Evolutionary conservation across 139 green algal genomes (phyloP).

Genomic region (Klebsormidium nitens): DNA sequence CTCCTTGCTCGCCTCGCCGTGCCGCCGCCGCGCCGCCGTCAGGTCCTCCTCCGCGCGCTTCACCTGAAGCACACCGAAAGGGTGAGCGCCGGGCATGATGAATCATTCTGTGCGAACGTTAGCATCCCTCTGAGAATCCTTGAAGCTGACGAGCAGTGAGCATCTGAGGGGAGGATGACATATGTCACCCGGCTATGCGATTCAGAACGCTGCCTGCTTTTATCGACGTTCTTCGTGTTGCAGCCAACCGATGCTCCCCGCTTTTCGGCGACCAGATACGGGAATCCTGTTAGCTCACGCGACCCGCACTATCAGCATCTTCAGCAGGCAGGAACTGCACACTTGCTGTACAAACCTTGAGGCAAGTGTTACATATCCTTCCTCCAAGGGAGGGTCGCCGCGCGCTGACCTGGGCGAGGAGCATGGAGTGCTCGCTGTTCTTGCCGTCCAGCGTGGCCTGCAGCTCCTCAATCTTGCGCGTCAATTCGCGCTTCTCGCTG

Average conservation of each 20-base stretch:
- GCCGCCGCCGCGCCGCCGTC: constrained; percentile 37
- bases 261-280: too few relatives aligned
- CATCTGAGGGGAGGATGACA: constrained; percentile 41
- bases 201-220: not conserved
- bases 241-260: too few relatives aligned
- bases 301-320: not conserved
- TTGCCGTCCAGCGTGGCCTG: not conserved
- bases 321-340: too few relatives aligned
- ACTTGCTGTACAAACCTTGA: too few relatives aligned
- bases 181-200: not conserved
- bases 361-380: not conserved
- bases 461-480: constrained; percentile 33
- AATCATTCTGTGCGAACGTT: too few relatives aligned
- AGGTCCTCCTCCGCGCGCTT: constrained; percentile 71
- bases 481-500: constrained; percentile 70
- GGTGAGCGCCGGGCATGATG: too few relatives aligned
- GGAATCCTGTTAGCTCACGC: too few relatives aligned
- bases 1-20: constrained; percentile 31
- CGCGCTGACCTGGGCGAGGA: not conserved
- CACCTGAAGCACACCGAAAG: constrained; percentile 59
- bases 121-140: constrained; percentile 47
- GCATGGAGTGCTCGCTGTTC: constrained; percentile 1
- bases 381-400: too few relatives aligned
- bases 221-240: not conserved
- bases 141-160: constrained; percentile 55